These are phyloP conservation scores for Podaxis sp. DNA, from an alignment of 768 basidiomycete species.

Conservation along the genomic window DNA sequence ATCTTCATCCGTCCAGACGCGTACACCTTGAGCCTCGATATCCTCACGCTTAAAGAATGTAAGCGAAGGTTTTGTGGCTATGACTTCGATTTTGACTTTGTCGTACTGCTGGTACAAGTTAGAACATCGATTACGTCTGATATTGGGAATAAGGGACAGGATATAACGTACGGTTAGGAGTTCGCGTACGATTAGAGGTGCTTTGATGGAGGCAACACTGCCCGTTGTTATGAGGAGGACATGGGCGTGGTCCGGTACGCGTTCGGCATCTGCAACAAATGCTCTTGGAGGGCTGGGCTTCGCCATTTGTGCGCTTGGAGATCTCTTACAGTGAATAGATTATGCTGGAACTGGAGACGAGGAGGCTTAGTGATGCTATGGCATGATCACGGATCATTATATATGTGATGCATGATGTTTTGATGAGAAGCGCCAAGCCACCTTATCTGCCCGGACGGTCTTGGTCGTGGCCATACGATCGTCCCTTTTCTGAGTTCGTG, in stretches of 20 bases:
- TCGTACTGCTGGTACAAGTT: constrained; percentile 65
- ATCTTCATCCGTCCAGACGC: constrained; percentile 88
- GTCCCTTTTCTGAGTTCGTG: too few species aligned
- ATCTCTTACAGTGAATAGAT: background rate
- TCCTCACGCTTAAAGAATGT: constrained; percentile 68
- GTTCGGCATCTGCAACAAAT: constrained; percentile 44
- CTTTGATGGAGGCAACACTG: constrained; percentile 95
- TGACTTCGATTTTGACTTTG: constrained; percentile 78
- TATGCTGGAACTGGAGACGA: background rate
- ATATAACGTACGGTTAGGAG: constrained; percentile 51
- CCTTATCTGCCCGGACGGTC: too few species aligned
- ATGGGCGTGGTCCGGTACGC: constrained; percentile 48
- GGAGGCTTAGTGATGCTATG: background rate
- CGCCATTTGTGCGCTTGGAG: background rate
- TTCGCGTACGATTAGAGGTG: constrained; percentile 82
- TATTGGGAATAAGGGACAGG: too few species aligned
- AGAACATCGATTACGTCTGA: too few species aligned
- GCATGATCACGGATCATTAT: background rate
- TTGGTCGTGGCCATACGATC: too few species aligned
- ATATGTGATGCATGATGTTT: background rate
- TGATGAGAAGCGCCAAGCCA: too few species aligned
- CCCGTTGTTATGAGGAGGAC: constrained; percentile 87
- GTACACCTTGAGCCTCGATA: constrained; percentile 49
- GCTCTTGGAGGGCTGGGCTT: constrained; percentile 13
- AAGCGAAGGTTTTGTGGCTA: constrained; percentile 76